A percentile compares a stretch with the other conserved stretches of the same genome.
These are phyloP conservation scores for Sanguinoderma infundibulare DNA, from an alignment of 1,284 basidiomycete species.

Conservation along the genomic window DNA sequence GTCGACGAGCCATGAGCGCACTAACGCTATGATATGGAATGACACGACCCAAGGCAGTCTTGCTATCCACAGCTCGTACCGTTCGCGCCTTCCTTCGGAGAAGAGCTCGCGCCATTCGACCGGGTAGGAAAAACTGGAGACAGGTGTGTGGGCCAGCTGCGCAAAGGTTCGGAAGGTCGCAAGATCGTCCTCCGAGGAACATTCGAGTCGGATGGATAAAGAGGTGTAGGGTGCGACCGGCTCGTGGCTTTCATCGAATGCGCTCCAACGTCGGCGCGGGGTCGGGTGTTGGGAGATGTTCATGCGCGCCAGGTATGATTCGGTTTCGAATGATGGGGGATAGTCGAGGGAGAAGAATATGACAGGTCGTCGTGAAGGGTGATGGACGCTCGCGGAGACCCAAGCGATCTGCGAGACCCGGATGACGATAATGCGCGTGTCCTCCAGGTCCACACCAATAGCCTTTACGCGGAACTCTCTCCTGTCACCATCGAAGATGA, in stretches of 20 bases:
- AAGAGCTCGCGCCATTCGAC: conserved; percentile 49
- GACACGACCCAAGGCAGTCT: conserved; percentile 52
- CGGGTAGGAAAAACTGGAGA: conserved; percentile 40
- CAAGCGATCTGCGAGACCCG: conserved; percentile 47
- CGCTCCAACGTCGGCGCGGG: conserved; percentile 27
- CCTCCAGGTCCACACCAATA: background rate
- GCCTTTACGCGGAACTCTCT: conserved; percentile 50
- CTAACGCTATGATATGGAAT: conserved; percentile 58
- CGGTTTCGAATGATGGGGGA: conserved; percentile 50
- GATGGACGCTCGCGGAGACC: conserved; percentile 39
- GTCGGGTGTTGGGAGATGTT: conserved; percentile 14
- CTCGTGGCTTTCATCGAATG: conserved; percentile 32
- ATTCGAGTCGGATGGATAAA: conserved; percentile 51
- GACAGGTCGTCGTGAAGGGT: conserved; percentile 31
- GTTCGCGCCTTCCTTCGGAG: conserved; percentile 37
- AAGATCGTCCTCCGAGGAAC: conserved; percentile 37
- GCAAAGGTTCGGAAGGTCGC: conserved; percentile 43
- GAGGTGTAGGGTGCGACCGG: conserved; percentile 51
- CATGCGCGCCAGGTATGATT: conserved; percentile 29
- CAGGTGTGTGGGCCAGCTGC: conserved; percentile 40
- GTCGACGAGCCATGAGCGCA: conserved; percentile 47
- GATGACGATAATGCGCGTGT: conserved; percentile 45
- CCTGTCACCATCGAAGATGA: conserved; percentile 48
- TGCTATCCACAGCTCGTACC: conserved; percentile 42
- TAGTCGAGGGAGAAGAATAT: conserved; percentile 47